A percentile compares a stretch with the other conserved stretches of the same genome.
These are phyloP conservation scores for Hortiboletus rubellus DNA, from an alignment of 1,284 basidiomycete genomes.

Conservation along the genomic window DNA sequence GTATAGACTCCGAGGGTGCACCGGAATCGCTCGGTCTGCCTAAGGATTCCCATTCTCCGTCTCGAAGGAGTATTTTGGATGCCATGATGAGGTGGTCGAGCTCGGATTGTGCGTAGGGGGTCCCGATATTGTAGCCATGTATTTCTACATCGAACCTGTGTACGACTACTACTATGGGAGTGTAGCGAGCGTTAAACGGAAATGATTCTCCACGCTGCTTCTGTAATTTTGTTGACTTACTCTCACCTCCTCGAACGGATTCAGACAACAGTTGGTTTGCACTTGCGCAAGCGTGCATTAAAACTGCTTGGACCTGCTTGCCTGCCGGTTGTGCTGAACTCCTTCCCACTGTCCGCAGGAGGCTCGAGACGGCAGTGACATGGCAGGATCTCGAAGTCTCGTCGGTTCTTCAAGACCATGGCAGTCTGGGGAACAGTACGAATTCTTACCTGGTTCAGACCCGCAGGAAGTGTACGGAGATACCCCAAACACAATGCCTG, in stretches of 20 bases:
- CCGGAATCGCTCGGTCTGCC: constrained; percentile 42
- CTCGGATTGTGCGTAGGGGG: constrained; percentile 57
- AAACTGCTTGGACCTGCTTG: neutral
- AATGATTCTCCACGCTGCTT: neutral
- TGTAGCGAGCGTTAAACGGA: neutral
- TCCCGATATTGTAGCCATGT: neutral
- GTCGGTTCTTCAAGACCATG: constrained; percentile 14
- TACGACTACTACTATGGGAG: neutral
- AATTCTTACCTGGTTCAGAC: constrained; percentile 22
- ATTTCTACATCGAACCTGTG: neutral
- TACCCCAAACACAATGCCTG: constrained; percentile 5
- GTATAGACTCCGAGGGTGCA: constrained; percentile 45
- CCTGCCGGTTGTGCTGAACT: neutral
- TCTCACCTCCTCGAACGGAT: neutral
- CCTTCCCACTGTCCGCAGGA: constrained; percentile 12
- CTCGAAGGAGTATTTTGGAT: constrained; percentile 55
- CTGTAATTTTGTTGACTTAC: constrained; percentile 1
- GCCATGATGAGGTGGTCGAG: constrained; percentile 60
- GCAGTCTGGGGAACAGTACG: constrained; percentile 26
- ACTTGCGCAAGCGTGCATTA: neutral
- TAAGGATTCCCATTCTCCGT: constrained; percentile 41
- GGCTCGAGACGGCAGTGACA: constrained; percentile 6
- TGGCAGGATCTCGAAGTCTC: constrained; percentile 18
- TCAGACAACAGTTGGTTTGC: neutral
- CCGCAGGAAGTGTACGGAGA: constrained; percentile 13